Base-by-base conservation (phyloP, 768 basidiomycete genomes). In the Phlegmacium glaucopus region DNA sequence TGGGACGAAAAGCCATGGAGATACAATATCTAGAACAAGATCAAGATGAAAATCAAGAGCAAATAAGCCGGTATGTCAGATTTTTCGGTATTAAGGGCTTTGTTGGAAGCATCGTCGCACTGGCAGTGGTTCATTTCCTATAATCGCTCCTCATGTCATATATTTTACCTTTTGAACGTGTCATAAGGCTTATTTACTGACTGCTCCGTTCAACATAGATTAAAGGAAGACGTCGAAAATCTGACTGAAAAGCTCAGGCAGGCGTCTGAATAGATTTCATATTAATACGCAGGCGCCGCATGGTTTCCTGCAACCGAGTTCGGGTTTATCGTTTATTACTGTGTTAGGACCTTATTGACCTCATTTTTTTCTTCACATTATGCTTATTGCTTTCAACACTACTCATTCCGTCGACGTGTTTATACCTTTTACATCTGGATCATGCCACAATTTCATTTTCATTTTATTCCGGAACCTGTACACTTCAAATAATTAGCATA, bases 1-100 rank as follows among this genome's bases (percentile, higher is more conserved):
- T 87, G 44, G 72, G 68, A 5, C 75, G 85, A 51, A 90, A 89
- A 65, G 74, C 75, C 48, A 84, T 92, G 87, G 90, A 92, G 67
- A 85, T 91, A 39, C 75, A 80, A 54, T 87, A 83, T 64, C 74
- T 89, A 47, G 88, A 89, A 60, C 79, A 82, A 61, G 87, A 90
- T 18, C 80, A 86, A 60, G 87, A 90, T 35, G 90, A 92, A 55
- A 79, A 59, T 51, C 75, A 83, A 55, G 86, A 88, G 59, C 77
- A 82, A 49, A 83, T 90, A 47, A 82, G 82, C 59, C 79, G 84
- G 89, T 91, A 86, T 70, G 86, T 82, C 35, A 45, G 36, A 60
- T 68, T 78, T 56, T 82, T 81, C 67, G 72, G 76, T 57, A 66
- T 80, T 56, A 79, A 82, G 65, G 73, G 76, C 61, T 78, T 80